Conservation (phyloP, 768 basidiomycete species). For the Suillus lakei region DNA sequence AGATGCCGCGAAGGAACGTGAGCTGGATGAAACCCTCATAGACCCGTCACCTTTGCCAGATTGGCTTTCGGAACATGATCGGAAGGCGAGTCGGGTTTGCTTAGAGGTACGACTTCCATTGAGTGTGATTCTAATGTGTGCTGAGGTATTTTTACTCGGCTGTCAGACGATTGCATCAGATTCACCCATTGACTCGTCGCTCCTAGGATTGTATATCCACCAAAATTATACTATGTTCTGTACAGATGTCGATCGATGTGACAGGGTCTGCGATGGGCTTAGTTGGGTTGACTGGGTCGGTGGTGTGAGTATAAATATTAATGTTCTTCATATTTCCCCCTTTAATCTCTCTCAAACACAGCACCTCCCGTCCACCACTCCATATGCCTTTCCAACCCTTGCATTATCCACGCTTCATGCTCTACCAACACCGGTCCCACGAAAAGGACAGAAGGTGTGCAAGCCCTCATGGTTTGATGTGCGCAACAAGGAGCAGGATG, state of each 20-base stretch:
- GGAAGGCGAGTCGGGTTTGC: conserved; percentile 75
- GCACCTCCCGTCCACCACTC: conserved; percentile 68
- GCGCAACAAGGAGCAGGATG: conserved; percentile 59
- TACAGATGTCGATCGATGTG: conserved; percentile 73
- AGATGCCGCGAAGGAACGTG: conserved; percentile 65
- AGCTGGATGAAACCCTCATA: conserved; percentile 56
- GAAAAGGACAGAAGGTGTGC: conserved; percentile 78
- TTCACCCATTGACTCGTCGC: conserved; percentile 88
- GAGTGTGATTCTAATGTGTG: background rate
- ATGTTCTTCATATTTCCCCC: background rate
- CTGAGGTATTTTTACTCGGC: background rate
- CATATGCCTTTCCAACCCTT: conserved; percentile 86
- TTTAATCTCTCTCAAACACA: conserved; percentile 27
- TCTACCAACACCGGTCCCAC: conserved; percentile 83
- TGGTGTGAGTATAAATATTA: conserved; percentile 44
- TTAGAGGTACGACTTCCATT: conserved; percentile 58
- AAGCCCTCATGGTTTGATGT: conserved; percentile 88
- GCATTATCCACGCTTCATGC: conserved; percentile 85
- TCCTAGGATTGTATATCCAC: conserved; percentile 90
- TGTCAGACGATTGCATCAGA: conserved; percentile 74
- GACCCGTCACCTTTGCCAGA: conserved; percentile 62
- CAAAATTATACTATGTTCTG: conserved; percentile 94
- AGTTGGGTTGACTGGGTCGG: conserved; percentile 78
- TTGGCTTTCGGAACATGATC: conserved; percentile 62
- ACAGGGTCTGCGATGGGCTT: conserved; percentile 70